Base-by-base conservation (phyloP, 495 filamentous ascomycete genomes). In the Thozetella sp. region DNA sequence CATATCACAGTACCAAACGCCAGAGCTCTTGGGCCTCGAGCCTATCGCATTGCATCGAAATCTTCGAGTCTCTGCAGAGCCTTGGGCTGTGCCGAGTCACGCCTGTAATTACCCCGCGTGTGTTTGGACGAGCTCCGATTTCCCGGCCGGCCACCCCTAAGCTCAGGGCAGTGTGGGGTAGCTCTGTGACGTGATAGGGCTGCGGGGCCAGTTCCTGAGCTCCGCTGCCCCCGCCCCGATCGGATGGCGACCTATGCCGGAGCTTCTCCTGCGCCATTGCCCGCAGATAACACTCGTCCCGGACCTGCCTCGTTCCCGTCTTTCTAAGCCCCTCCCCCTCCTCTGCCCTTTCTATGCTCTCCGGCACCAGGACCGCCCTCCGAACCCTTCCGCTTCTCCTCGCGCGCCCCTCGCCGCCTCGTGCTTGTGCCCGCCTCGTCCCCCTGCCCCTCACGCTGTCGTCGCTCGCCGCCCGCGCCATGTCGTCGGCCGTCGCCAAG, bases 401-500 rank as follows among this genome's bases (percentile, higher is more conserved):
- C 30, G 30, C 9, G 6, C 4, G 43, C 12, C 43, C 43, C 3
- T 20, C 10, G n/a, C 43, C 43, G 9, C n/a, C 43, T n/a, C 6
- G n/a, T 48, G 11, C 3, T n/a, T 48, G 9, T n/a, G 43, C 20
- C 20, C 30, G 30, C 30, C 50, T 48, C 24, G 10, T 25, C 22
- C 34, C 52, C 30, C 46, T 43, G 30, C 51, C 30, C 51, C 25
- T 46, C 25, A 30, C 51, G 3, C 52, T 27, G 30, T 50, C 19
- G 17, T 25, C 53, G 22, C n/a, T 22, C 27, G 30, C 26, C 55
- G 66, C 26, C 53, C 60, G 63, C 66, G 75, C 65, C 52, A 96
- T 97, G 93, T 82, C 91, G 22, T 72, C 83, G 10, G 88, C 92
- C 67, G 89, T 91, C 80, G 82, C 84, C 59, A 88, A 90, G 74